Evolutionary conservation across 768 basidiomycete genomes (phyloP), one percentile per base, ranked within the genome.

Genomic region (Kwoniella sp.): DNA sequence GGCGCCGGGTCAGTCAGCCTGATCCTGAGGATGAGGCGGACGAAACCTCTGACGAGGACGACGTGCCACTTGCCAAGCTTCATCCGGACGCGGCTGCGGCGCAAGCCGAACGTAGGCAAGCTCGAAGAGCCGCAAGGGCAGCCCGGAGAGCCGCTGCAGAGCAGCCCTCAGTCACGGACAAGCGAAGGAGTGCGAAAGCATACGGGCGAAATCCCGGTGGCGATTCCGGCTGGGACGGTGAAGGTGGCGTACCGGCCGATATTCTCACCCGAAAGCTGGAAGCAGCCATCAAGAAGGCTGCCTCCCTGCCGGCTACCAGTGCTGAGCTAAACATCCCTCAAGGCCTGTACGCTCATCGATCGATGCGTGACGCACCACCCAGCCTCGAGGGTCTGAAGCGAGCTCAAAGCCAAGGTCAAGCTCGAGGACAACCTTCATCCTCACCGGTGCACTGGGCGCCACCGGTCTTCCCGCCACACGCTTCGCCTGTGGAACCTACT

Each of bases 161-260:
- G 50, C 33, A 33, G 29, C 5, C 29, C n/a, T 26, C 20, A 20
- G 31, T 39, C 14, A 19, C 23, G 12, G 33, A 46, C 22, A 22
- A 31, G 33, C 22, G 26, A 33, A 39, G 47, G 8, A 31, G 31
- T 3, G 38, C 31, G 28, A 52, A 58, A 32, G 37, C 40, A 3
- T 33, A 45, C 29, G 60, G 59, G 7, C 45, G 67, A 20, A 68
- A 63, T 51, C 57, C 62, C 23, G 63, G 66, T 27, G 61, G 59
- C 4, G 58, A 53, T 17, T 50, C 52, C 8, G 44, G 50, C 3
- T 72, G 70, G 70, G 55, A 67, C 45, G 71, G 71, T 8, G 71
- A 73, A 55, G 69, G 69, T 26, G 71, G 71, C 27, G 55, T 73
- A 19, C 69, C 66, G 0, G 65, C 69, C 11, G 46, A 54, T 25